A percentile compares a stretch with the other conserved stretches of the same genome.
These are phyloP conservation scores for Furculomyces boomerangus DNA, from an alignment of 371 early-diverging fungal genomes.

Conservation along the genomic window DNA sequence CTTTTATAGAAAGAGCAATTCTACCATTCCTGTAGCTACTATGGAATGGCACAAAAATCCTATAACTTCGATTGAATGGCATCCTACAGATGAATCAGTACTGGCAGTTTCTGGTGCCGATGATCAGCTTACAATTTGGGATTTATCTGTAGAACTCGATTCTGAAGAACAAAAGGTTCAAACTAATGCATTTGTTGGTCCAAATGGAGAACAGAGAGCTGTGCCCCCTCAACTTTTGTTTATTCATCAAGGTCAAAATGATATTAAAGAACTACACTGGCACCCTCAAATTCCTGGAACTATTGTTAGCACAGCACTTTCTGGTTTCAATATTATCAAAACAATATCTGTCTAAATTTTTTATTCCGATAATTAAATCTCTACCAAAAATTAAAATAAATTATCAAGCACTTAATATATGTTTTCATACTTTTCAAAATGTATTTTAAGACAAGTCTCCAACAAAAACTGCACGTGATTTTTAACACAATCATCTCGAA, in stretches of 20 bases:
- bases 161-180: slow-evolving; percentile 58
- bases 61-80: slow-evolving; percentile 94
- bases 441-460: no score
- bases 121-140: slow-evolving; percentile 94
- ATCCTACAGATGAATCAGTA: slow-evolving; percentile 79
- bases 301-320: slow-evolving; percentile 65
- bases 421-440: background rate
- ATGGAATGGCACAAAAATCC: slow-evolving; percentile 89
- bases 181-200: slow-evolving; percentile 26
- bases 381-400: background rate
- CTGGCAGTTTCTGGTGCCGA: slow-evolving; percentile 87
- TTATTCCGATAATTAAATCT: background rate
- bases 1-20: slow-evolving; percentile 8
- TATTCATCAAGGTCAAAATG: slow-evolving; percentile 82
- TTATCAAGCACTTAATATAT: background rate
- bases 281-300: slow-evolving; percentile 82
- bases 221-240: slow-evolving; percentile 93
- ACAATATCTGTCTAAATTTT: slow-evolving; percentile 56
- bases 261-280: slow-evolving; percentile 94
- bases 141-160: slow-evolving; percentile 86
- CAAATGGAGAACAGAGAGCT: slow-evolving; percentile 36
- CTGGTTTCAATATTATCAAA: slow-evolving; percentile 91
- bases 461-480: no score
- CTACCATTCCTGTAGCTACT: slow-evolving; percentile 63
- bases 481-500: no score